Base-by-base conservation (phyloP, 495 filamentous ascomycete species). In the Aspergillus ellipticus region DNA sequence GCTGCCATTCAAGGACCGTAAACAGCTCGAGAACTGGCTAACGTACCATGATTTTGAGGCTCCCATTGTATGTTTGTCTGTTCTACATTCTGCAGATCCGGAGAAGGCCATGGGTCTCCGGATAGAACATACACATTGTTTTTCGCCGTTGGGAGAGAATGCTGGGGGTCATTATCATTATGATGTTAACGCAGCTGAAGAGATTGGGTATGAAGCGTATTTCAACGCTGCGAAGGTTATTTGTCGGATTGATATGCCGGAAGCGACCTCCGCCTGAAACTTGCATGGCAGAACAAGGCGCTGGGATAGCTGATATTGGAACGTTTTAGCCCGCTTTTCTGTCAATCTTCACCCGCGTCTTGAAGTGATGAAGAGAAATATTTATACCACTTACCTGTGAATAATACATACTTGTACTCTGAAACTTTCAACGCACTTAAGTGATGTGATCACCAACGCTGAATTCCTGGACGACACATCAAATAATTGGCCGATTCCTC, bases 41-140 rank as follows among this genome's bases (percentile, higher is more conserved):
- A 66, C 50, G 2, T 74, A 65, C 57, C 71, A 72, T 60, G 63
- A 67, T 19, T 67, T 69, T 33, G 59, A 64, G 0, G 66, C 68
- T 0, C 71, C 72, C 4, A 46, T 75, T 11, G 68, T 73, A 0
- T 75, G 74, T 53, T 51, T 75, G 49, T 65, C 60, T 29, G 69
- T 74, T 1, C 63, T 77, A 50, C 74, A 77, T 60, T 71, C 68
- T 37, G 57, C 62, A 39, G 70, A 75, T 59, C 64, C 66, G 0
- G 59, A 66, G 41, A 28, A 28, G 3, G 62, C 62, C 1, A 24
- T 73, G 57, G 66, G 61, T 0, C 51, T 75, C 50, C 60, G 72
- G 35, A 72, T 75, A 61, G 74, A 77, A 47, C 74, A 77, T 61
- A 75, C 72, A 33, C 74, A 77, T 60, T 73, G 72, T 19, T 76